Percentiles rank a stretch among this genome's conserved stretches.
These are phyloP conservation scores for Citrullus colocynthis DNA, from an alignment of 306 rosid species.

Conservation along the genomic window DNA sequence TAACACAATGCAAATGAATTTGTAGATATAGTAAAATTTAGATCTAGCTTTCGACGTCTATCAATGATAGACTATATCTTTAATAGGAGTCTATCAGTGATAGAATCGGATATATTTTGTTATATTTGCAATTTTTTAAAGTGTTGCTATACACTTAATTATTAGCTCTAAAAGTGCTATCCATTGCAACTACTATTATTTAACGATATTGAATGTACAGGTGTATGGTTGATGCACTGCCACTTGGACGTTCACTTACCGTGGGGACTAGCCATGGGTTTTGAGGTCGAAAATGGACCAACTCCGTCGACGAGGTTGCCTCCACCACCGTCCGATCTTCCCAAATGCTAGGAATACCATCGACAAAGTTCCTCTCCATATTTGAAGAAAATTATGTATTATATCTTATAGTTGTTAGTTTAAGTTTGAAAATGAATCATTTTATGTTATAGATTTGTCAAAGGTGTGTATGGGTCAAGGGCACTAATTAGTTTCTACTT, in stretches of 20 bases:
- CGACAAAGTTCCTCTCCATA: not conserved
- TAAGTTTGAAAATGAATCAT: not conserved
- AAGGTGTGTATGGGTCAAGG: not conserved
- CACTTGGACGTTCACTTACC: conserved; percentile 64
- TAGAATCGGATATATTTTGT: no score
- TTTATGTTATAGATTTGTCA: not conserved
- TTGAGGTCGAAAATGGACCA: conserved; percentile 32
- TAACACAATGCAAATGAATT: no score
- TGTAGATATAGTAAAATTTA: no score
- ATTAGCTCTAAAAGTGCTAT: no score
- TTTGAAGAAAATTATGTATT: no score
- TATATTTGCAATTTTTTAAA: no score
- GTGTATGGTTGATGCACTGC: conserved; percentile 55
- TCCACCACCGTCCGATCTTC: conserved; percentile 51
- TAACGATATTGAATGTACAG: conserved; percentile 7
- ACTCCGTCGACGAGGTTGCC: conserved; percentile 21
- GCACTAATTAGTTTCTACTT: no score
- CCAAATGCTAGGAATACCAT: conserved; percentile 22
- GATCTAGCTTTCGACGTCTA: no score
- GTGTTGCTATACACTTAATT: no score
- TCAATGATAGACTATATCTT: no score
- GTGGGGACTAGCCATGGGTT: conserved; percentile 50
- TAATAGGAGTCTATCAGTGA: no score
- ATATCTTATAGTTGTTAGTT: not conserved
- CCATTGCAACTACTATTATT: no score